These are phyloP conservation scores for Starmerella sp. DNA, from an alignment of 805 yeast genomes.

Conservation along the genomic window DNA sequence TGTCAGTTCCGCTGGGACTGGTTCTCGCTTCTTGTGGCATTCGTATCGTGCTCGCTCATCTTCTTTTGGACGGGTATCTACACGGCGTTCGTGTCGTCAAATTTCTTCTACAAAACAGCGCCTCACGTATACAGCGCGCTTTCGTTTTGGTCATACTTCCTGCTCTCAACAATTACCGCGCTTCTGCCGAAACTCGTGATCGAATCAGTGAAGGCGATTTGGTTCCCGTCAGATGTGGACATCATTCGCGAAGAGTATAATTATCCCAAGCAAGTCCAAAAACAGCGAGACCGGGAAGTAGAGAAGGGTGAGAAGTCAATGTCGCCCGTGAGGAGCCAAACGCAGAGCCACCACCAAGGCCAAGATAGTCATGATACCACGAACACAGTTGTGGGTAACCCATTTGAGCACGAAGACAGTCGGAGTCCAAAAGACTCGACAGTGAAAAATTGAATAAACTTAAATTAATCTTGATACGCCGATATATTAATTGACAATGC, in stretches of 20 bases:
- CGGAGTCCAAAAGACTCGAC: not conserved
- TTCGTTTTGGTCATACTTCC: constrained; percentile 53
- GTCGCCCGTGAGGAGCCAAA: not conserved
- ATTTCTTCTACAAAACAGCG: constrained; percentile 56
- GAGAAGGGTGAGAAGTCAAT: not conserved
- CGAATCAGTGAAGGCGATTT: constrained; percentile 42
- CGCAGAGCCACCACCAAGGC: not conserved
- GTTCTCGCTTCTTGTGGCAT: constrained; percentile 43
- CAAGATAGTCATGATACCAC: not conserved
- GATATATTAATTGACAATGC: too few relatives aligned
- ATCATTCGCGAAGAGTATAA: constrained; percentile 44
- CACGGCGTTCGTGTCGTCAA: constrained; percentile 42
- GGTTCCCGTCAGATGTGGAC: constrained; percentile 56
- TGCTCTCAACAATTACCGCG: constrained; percentile 44
- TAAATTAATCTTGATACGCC: too few relatives aligned
- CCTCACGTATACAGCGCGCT: constrained; percentile 49
- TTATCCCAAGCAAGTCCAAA: constrained; percentile 5
- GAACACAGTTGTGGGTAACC: not conserved
- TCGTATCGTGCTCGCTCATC: constrained; percentile 46
- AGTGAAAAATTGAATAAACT: not conserved
- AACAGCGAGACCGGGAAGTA: not conserved
- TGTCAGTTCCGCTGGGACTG: constrained; percentile 74
- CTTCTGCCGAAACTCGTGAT: constrained; percentile 50
- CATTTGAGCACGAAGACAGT: not conserved
- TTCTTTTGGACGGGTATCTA: constrained; percentile 76